Percentiles rank a stretch among this genome's conserved stretches.
Evolutionary conservation across 768 basidiomycete species (phyloP).

Genomic region (Boletus reticuloceps): DNA sequence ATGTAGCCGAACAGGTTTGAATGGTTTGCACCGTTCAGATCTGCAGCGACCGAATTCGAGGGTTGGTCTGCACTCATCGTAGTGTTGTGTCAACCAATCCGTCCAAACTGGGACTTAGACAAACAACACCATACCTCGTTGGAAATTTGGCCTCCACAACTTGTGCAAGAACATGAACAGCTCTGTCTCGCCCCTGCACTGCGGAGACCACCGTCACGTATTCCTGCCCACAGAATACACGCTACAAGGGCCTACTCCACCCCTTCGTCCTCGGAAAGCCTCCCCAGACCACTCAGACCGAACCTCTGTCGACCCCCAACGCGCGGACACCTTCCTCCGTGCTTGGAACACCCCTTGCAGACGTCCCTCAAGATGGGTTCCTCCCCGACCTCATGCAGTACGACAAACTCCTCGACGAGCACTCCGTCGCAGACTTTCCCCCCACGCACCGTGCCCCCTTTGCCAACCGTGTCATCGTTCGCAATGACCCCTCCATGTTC

Average conservation of each 20-base stretch:
- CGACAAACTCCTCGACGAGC: constrained; percentile 61
- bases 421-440: constrained; percentile 51
- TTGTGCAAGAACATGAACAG: constrained; percentile 24
- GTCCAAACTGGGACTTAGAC: constrained; percentile 15
- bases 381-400: constrained; percentile 63
- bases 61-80: constrained; percentile 17
- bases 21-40: constrained; percentile 45
- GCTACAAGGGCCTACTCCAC: constrained; percentile 17
- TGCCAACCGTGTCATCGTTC: constrained; percentile 61
- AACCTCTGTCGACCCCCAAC: not conserved
- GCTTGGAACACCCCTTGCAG: constrained; percentile 16
- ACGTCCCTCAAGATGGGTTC: constrained; percentile 25
- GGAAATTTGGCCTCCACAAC: constrained; percentile 12
- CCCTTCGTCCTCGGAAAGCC: constrained; percentile 10
- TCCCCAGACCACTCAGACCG: not conserved
- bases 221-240: not conserved
- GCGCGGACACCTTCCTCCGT: constrained; percentile 1
- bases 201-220: constrained; percentile 5
- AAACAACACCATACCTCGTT: constrained; percentile 16
- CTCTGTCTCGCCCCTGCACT: constrained; percentile 16
- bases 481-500: constrained; percentile 73
- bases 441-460: constrained; percentile 51
- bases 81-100: not conserved
- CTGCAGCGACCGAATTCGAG: constrained; percentile 44
- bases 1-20: constrained; percentile 59